A percentile compares a stretch with the other conserved stretches of the same genome.
Conservation (phyloP, 352 stramenopile species). For the Pythium myriotylum region DNA sequence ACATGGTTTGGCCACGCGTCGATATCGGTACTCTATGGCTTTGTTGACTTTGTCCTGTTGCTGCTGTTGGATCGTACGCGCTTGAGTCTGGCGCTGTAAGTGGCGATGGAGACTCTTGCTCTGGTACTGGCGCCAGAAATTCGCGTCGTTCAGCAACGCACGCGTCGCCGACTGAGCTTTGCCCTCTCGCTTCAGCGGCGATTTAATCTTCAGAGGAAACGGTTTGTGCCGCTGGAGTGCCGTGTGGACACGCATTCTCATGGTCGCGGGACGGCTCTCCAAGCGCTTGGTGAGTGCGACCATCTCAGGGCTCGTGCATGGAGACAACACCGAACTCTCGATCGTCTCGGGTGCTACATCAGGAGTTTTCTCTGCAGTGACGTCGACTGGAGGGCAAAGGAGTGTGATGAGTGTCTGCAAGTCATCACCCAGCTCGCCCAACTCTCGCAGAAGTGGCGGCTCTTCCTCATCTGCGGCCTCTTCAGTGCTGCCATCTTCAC, state of each 20-base stretch:
- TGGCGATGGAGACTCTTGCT: conserved; percentile 58
- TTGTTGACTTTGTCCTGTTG: conserved; percentile 23
- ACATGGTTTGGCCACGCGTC: conserved; percentile 17
- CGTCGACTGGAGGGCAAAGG: conserved; percentile 9
- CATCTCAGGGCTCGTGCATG: conserved; percentile 22
- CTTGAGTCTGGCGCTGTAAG: conserved; percentile 54
- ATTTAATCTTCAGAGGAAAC: conserved; percentile 8
- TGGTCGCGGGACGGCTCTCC: neutral
- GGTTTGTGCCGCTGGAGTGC: conserved; percentile 3
- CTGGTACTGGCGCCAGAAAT: conserved; percentile 53
- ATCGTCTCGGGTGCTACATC: too few relatives aligned
- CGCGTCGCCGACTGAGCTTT: conserved; percentile 9
- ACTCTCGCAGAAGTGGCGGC: conserved; percentile 5
- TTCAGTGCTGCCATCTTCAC: neutral
- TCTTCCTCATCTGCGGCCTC: neutral
- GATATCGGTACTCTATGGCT: conserved; percentile 24
- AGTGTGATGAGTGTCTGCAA: conserved; percentile 11
- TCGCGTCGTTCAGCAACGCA: conserved; percentile 19
- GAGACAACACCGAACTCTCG: neutral
- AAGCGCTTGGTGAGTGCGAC: conserved; percentile 6
- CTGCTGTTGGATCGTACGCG: conserved; percentile 33
- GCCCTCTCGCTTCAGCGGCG: neutral
- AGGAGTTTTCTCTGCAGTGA: neutral
- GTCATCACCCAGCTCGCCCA: conserved; percentile 11
- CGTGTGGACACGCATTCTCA: conserved; percentile 6